These are phyloP conservation scores for Pistacia vera DNA, from an alignment of 345 rosid species.

Conservation along the genomic window DNA sequence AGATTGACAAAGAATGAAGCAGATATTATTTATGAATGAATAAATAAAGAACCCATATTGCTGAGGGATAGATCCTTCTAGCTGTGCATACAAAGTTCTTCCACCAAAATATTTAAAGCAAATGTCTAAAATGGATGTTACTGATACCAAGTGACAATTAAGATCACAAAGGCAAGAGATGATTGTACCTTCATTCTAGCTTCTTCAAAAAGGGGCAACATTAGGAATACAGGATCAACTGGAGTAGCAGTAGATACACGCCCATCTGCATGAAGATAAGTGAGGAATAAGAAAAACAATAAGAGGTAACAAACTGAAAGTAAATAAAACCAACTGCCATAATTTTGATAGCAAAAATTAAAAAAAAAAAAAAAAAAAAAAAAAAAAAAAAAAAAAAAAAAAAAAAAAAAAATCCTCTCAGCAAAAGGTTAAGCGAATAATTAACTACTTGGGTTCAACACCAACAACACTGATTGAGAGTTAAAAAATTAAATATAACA, in stretches of 20 bases:
- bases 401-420: neutral
- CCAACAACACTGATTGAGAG: neutral
- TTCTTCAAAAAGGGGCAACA: slow-evolving; percentile 81
- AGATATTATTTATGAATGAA: neutral
- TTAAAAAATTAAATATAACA: neutral
- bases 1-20: neutral
- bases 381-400: too few species aligned
- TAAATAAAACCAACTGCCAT: neutral
- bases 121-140: neutral
- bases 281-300: neutral
- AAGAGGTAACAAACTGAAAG: slow-evolving; percentile 5
- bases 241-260: slow-evolving; percentile 73
- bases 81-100: neutral
- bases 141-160: neutral
- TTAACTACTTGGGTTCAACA: neutral
- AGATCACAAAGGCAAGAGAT: slow-evolving; percentile 10
- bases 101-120: neutral
- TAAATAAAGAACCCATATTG: neutral
- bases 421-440: neutral
- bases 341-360: neutral
- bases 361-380: too few species aligned
- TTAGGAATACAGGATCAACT: slow-evolving; percentile 81
- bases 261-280: slow-evolving; percentile 56
- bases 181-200: slow-evolving; percentile 82
- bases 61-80: neutral